Base-by-base conservation (phyloP, 768 basidiomycete genomes). In the Clathrus columnatus region DNA sequence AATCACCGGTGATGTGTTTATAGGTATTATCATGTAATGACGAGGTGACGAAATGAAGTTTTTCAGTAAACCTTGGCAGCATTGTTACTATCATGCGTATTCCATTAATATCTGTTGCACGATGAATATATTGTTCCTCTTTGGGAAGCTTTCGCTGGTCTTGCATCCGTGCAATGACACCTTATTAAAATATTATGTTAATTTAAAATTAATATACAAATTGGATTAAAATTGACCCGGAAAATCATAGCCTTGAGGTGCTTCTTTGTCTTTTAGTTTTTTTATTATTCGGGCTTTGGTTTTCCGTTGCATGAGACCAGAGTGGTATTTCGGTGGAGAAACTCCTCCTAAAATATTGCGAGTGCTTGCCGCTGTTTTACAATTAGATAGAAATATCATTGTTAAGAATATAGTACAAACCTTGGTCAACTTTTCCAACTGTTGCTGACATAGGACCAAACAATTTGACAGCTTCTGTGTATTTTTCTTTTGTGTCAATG, bases 21-120 rank as follows among this genome's bases (percentile, higher is more conserved):
- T 64, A 64, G 0, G 63, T 64, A 30, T 63, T 61, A 27, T 64
- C 63, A 45, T 62, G 62, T 2, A 62, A 47, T 0, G 60, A 57
- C 10, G 48, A 21, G 7, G n/a, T 21, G 10, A 50, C 48, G 27
- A 11, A 8, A 26, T 50, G 48, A 8, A 50, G 10, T n/a, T 26
- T 50, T 10, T 5, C 23, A 5, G 48, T 23, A 20, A 28, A 23
- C 8, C 11, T 5, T 23, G 48, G 48, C 48, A 50, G 48, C 48
- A 50, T 50, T 10, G 48, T 50, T 5, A 50, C 48, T 5, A 50
- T 28, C 48, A 50, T 8, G 8, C 26, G 48, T 24, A 50, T 50
- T 24, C 48, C 48, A 10, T 8, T 23, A 5, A 50, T 28, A 50
- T 50, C 48, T 26, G 26, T 28, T 7, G 26, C n/a, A 5, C 48